Conservation (phyloP, 2,329 filamentous ascomycete species). For the Apiospora aurea region DNA sequence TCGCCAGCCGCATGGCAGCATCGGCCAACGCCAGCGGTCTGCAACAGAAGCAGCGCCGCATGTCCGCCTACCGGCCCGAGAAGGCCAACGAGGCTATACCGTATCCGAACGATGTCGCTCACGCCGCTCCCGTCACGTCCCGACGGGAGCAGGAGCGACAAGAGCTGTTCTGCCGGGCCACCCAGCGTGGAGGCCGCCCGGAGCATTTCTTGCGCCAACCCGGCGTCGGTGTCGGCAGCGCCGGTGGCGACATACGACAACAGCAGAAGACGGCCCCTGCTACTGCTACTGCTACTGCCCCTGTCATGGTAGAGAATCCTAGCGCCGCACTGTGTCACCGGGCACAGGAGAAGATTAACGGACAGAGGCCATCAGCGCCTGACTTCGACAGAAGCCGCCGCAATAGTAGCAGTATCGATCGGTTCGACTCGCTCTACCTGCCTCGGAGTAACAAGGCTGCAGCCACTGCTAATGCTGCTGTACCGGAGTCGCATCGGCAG, state of each 20-base stretch:
- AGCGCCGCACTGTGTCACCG: not conserved
- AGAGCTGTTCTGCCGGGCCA: not conserved
- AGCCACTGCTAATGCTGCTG: not conserved
- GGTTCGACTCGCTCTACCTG: constrained; percentile 14
- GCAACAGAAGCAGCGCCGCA: not conserved
- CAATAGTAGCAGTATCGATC: not conserved
- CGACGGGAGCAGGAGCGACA: not conserved
- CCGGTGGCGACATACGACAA: not conserved
- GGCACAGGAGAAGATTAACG: not conserved
- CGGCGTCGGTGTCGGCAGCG: not conserved
- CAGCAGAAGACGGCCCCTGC: too few relatives aligned
- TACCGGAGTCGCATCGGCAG: not conserved
- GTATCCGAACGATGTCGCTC: not conserved
- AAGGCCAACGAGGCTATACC: not conserved
- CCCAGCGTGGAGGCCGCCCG: not conserved
- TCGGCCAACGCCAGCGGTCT: not conserved
- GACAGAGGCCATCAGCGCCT: not conserved
- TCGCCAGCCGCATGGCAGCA: not conserved
- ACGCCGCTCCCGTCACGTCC: not conserved
- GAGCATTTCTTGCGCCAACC: not conserved
- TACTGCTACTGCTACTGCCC: too few relatives aligned
- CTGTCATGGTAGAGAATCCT: not conserved
- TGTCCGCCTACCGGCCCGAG: not conserved
- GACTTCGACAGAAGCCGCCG: not conserved
- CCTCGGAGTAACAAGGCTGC: constrained; percentile 9